phyloP scores from a whole-genome alignment of 441 rosid species.

The Eutrema salsugineum region DNA sequence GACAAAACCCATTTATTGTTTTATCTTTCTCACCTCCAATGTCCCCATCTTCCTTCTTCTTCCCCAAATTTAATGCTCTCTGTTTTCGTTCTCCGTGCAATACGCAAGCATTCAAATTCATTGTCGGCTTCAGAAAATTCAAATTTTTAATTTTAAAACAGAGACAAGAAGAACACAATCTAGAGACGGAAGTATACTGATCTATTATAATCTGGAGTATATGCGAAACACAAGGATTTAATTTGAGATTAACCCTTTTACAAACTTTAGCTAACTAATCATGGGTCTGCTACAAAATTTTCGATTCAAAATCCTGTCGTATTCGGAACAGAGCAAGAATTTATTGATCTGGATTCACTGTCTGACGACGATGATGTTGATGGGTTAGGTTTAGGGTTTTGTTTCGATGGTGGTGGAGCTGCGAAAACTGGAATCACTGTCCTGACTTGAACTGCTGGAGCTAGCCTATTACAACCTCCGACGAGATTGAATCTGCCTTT shows the following conservation, averaged over 20 bases:
- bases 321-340: constrained; percentile 23
- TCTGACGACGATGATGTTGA: constrained; percentile 17
- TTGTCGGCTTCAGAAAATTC: constrained; percentile 11
- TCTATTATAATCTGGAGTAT: background rate
- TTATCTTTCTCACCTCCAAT: constrained; percentile 53
- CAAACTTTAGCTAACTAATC: constrained; percentile 3
- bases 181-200: background rate
- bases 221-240: background rate
- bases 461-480: constrained; percentile 40
- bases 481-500: constrained; percentile 27
- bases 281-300: constrained; percentile 15
- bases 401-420: constrained; percentile 42
- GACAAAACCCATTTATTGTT: constrained; percentile 54
- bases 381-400: background rate
- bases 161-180: constrained; percentile 3
- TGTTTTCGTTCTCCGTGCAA: constrained; percentile 21
- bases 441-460: constrained; percentile 79
- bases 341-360: constrained; percentile 4
- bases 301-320: too few relatives aligned
- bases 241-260: background rate
- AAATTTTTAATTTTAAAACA: background rate
- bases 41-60: constrained; percentile 30
- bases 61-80: constrained; percentile 36
- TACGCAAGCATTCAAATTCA: constrained; percentile 18
- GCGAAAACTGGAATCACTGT: constrained; percentile 77